Conservation (phyloP, 1,139 yeast species). For the Kurtzmaniella quercitrusa region DNA sequence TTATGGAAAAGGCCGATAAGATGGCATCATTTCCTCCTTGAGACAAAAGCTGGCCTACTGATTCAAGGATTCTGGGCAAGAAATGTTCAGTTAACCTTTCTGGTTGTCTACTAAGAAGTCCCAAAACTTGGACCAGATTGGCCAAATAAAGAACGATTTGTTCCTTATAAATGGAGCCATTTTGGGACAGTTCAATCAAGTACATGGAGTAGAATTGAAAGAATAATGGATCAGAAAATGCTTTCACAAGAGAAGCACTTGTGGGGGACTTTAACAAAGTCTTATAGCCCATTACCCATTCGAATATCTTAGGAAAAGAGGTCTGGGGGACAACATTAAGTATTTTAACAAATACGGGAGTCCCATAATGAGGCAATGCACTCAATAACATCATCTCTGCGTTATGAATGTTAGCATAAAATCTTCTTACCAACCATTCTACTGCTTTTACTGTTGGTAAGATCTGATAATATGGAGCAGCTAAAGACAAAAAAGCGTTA, state of each 20-base stretch:
- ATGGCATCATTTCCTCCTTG: constrained; percentile 35
- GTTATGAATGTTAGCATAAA: constrained; percentile 78
- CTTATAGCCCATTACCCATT: constrained; percentile 67
- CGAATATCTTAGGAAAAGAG: constrained; percentile 70
- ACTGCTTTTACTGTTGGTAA: constrained; percentile 77
- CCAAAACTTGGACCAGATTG: constrained; percentile 59
- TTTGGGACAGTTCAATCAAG: constrained; percentile 50
- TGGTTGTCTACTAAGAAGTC: constrained; percentile 31
- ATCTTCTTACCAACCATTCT: constrained; percentile 94
- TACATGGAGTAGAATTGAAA: constrained; percentile 62
- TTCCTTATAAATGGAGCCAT: constrained; percentile 58
- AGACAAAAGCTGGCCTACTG: constrained; percentile 47
- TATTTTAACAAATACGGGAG: constrained; percentile 69
- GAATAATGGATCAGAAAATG: constrained; percentile 67
- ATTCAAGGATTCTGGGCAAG: constrained; percentile 55
- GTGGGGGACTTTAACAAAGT: constrained; percentile 65
- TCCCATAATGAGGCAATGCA: constrained; percentile 71
- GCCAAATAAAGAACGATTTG: constrained; percentile 78
- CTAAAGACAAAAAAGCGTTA: constrained; percentile 64
- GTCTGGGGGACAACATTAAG: constrained; percentile 59
- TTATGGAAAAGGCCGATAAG: constrained; percentile 75
- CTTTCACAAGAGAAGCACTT: constrained; percentile 62
- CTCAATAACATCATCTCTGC: constrained; percentile 68
- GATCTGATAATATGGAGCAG: constrained; percentile 72
- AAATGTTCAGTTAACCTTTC: constrained; percentile 26